These are phyloP conservation scores for Xeromyces bisporus DNA, from an alignment of 495 filamentous ascomycete genomes.

Conservation along the genomic window DNA sequence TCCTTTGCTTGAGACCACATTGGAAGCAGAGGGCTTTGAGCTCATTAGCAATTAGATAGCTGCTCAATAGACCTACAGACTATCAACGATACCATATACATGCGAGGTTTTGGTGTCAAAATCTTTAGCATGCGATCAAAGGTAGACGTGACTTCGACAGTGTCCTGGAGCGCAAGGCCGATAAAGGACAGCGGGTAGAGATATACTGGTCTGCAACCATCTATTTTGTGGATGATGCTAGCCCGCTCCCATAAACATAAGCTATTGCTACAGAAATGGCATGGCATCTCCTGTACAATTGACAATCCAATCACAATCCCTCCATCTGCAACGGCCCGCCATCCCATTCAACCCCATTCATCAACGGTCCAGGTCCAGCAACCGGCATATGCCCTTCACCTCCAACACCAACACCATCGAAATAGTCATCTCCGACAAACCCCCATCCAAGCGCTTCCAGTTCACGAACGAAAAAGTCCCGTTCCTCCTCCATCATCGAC, in stretches of 20 bases:
- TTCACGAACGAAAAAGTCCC: slow-evolving; percentile 81
- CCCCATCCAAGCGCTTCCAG: slow-evolving; percentile 66
- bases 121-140: slow-evolving; percentile 3
- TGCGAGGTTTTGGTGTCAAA: slow-evolving; percentile 7
- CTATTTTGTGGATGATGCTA: background rate
- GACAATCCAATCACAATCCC: slow-evolving; percentile 23
- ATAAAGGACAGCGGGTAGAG: slow-evolving; percentile 8
- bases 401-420: slow-evolving; percentile 9
- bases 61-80: slow-evolving; percentile 4
- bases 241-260: background rate
- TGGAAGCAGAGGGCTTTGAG: slow-evolving; percentile 1
- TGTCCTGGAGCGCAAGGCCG: slow-evolving; percentile 7
- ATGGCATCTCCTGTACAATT: too few species aligned
- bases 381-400: slow-evolving; percentile 35
- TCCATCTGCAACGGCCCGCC: slow-evolving; percentile 28
- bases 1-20: slow-evolving; percentile 1
- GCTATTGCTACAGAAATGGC: too few species aligned
- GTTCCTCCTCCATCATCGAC: slow-evolving; percentile 51
- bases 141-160: slow-evolving; percentile 5
- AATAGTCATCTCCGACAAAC: slow-evolving; percentile 18
- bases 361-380: slow-evolving; percentile 18
- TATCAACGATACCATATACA: slow-evolving; percentile 3
- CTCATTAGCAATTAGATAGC: slow-evolving; percentile 3
- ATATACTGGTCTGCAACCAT: background rate
- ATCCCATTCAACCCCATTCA: slow-evolving; percentile 32